Evolutionary conservation across 257 asterid genomes (phyloP).

Genomic region (Jacaranda copaia): DNA sequence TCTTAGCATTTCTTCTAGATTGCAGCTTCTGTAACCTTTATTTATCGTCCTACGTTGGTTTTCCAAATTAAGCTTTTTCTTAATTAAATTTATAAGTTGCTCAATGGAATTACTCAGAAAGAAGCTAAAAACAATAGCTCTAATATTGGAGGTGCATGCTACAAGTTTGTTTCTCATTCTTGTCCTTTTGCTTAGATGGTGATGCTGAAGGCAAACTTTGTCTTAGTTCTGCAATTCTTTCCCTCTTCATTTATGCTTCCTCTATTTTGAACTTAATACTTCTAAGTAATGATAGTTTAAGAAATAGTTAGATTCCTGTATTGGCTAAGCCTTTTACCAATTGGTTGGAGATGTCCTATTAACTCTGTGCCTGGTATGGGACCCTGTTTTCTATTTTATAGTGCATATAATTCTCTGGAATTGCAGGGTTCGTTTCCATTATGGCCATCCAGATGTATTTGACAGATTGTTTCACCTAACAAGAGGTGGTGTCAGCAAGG

Average conservation of each 20-base stretch:
- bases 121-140: not conserved
- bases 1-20: slow-evolving; percentile 24
- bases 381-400: not conserved
- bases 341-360: too few relatives aligned
- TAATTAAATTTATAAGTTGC: not conserved
- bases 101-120: not conserved
- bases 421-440: slow-evolving; percentile 97
- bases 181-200: too few relatives aligned
- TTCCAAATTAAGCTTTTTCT: slow-evolving; percentile 12
- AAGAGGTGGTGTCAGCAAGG: slow-evolving; percentile 98
- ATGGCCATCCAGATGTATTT: slow-evolving; percentile 97
- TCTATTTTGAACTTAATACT: too few relatives aligned
- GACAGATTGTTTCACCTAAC: slow-evolving; percentile 95
- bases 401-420: slow-evolving; percentile 35
- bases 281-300: too few relatives aligned
- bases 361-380: too few relatives aligned
- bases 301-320: too few relatives aligned
- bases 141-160: not conserved
- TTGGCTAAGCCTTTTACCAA: too few relatives aligned
- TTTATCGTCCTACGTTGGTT: slow-evolving; percentile 10
- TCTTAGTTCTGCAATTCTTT: too few relatives aligned
- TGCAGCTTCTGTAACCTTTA: slow-evolving; percentile 25
- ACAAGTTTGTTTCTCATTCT: not conserved
- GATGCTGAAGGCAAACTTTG: too few relatives aligned
- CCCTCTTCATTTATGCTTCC: too few relatives aligned